Conservation (phyloP, 768 basidiomycete genomes). For the Holtermanniella nyarrowii region DNA sequence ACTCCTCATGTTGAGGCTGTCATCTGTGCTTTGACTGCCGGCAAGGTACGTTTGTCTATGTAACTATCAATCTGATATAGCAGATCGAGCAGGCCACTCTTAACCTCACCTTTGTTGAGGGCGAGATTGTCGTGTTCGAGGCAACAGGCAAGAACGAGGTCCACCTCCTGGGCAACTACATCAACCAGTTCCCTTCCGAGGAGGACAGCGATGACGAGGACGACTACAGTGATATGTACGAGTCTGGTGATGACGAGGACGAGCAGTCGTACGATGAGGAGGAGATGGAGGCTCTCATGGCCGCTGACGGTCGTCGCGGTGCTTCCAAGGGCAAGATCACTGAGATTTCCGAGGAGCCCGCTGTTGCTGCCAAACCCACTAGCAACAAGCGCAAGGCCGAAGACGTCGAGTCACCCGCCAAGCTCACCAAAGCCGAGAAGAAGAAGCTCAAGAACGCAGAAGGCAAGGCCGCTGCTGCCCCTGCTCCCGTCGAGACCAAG, state of each 20-base stretch:
- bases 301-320: neutral
- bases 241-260: constrained; percentile 50
- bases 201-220: constrained; percentile 59
- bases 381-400: constrained; percentile 59
- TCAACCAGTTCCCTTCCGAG: constrained; percentile 43
- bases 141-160: constrained; percentile 71
- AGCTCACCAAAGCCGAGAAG: constrained; percentile 50
- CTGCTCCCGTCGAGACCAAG: constrained; percentile 13
- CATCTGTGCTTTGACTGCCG: constrained; percentile 68
- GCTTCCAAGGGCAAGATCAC: constrained; percentile 16
- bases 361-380: constrained; percentile 26
- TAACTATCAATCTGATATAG: constrained; percentile 3
- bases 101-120: constrained; percentile 60
- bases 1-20: constrained; percentile 38
- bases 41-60: constrained; percentile 50
- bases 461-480: constrained; percentile 42
- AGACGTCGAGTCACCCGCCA: constrained; percentile 47
- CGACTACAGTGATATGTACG: constrained; percentile 47
- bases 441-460: constrained; percentile 61
- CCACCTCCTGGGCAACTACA: constrained; percentile 74
- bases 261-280: constrained; percentile 50
- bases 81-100: constrained; percentile 68
- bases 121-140: constrained; percentile 55
- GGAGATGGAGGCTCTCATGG: constrained; percentile 37
- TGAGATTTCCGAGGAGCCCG: constrained; percentile 23